A percentile compares a stretch with the other conserved stretches of the same genome.
Conservation (phyloP, 495 filamentous ascomycete genomes). For the Hypoxylon fragiforme region DNA sequence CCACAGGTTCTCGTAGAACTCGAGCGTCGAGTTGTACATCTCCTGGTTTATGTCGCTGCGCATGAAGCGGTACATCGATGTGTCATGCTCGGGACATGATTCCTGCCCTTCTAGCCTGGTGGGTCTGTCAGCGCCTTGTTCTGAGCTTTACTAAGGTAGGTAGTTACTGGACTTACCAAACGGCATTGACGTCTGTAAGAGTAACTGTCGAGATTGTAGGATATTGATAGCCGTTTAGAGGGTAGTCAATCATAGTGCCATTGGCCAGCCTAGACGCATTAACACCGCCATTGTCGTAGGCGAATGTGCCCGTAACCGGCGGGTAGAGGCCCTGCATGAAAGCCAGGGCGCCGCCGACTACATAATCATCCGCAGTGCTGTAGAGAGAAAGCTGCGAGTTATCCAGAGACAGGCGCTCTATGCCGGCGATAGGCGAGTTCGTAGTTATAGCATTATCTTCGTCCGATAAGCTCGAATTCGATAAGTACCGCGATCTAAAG, state of each 20-base stretch:
- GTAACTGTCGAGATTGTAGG: slow-evolving; percentile 40
- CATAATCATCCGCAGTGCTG: slow-evolving; percentile 40
- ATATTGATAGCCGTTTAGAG: slow-evolving; percentile 48
- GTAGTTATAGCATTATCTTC: slow-evolving; percentile 29
- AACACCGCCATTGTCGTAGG: slow-evolving; percentile 35
- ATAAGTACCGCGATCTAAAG: slow-evolving; percentile 44
- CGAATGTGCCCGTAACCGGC: slow-evolving; percentile 34
- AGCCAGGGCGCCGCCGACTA: slow-evolving; percentile 41
- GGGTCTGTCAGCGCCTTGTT: background rate
- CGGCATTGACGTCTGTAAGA: slow-evolving; percentile 37
- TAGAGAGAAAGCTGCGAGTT: slow-evolving; percentile 42
- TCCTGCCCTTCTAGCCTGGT: slow-evolving; percentile 41
- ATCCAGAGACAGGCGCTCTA: slow-evolving; percentile 42
- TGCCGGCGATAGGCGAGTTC: slow-evolving; percentile 38
- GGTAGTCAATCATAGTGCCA: slow-evolving; percentile 40
- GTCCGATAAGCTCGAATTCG: slow-evolving; percentile 18
- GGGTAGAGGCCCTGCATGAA: slow-evolving; percentile 52
- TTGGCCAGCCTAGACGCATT: slow-evolving; percentile 37
- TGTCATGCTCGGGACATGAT: slow-evolving; percentile 36
- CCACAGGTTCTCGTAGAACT: slow-evolving; percentile 43
- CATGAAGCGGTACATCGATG: slow-evolving; percentile 32
- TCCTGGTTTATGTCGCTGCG: slow-evolving; percentile 21
- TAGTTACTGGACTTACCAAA: slow-evolving; percentile 37
- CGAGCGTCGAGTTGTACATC: slow-evolving; percentile 33
- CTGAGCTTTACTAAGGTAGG: too few species aligned